Conservation (phyloP, 441 rosid species). For the Biscutella laevigata region DNA sequence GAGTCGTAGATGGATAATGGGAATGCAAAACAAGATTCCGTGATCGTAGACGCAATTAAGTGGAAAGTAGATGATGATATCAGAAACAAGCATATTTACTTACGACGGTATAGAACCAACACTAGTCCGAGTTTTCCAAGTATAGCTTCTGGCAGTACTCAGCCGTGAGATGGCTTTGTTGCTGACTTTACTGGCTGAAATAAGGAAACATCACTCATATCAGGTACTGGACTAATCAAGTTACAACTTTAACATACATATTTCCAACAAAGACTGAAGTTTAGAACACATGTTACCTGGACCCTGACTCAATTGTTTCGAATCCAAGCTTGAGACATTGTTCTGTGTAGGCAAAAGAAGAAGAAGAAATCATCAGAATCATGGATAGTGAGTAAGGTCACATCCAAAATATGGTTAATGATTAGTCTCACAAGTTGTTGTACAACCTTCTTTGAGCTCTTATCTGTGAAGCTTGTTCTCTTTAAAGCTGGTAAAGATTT, state of each 20-base stretch:
- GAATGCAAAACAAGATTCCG: background rate
- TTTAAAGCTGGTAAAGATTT: conserved; percentile 44
- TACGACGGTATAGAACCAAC: conserved; percentile 43
- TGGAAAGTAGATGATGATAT: background rate
- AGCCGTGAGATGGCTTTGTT: conserved; percentile 32
- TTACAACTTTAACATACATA: conserved; percentile 8
- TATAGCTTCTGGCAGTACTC: conserved; percentile 32
- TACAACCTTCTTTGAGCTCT: conserved; percentile 29
- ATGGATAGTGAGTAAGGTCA: background rate
- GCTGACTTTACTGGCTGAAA: conserved; percentile 46
- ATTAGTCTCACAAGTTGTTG: background rate
- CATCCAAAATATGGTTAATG: background rate
- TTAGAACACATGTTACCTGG: conserved; percentile 22
- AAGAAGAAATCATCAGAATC: background rate
- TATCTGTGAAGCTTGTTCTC: conserved; percentile 36
- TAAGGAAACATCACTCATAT: conserved; percentile 14
- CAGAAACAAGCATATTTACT: conserved; percentile 27
- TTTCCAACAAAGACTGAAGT: conserved; percentile 13
- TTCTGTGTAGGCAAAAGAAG: conserved; percentile 27
- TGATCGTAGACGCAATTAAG: background rate
- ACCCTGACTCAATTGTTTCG: conserved; percentile 27
- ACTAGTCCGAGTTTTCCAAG: conserved; percentile 37
- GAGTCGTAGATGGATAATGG: background rate
- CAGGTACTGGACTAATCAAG: conserved; percentile 1
- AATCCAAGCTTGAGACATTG: conserved; percentile 31